Evolutionary conservation across 2,329 filamentous ascomycete genomes (phyloP).

Genomic region (Exophiala lecanii-corni): DNA sequence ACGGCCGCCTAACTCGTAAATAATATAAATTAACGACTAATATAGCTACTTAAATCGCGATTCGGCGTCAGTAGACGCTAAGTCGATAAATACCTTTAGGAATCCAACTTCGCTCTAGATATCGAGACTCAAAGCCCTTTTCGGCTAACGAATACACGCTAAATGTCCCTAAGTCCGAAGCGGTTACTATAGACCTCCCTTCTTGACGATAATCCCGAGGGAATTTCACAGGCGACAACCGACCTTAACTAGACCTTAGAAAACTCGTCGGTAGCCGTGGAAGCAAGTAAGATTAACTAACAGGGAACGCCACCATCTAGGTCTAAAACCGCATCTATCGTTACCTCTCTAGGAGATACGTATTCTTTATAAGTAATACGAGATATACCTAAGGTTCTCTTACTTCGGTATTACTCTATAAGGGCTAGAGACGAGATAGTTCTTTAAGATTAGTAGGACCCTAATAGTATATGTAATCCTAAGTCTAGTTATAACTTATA

Average conservation of each 20-base stretch:
- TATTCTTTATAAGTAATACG: background rate
- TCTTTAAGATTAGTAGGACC: background rate
- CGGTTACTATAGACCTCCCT: slow-evolving; percentile 6
- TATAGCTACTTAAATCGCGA: slow-evolving; percentile 53
- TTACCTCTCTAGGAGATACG: background rate
- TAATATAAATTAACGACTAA: slow-evolving; percentile 63
- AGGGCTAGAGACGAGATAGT: slow-evolving; percentile 1
- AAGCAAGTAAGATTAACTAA: background rate
- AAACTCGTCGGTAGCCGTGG: background rate
- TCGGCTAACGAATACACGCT: background rate
- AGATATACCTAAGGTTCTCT: background rate
- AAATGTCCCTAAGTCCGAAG: slow-evolving; percentile 6
- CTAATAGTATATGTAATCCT: background rate
- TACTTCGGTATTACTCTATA: slow-evolving; percentile 1
- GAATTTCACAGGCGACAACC: background rate
- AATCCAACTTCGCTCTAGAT: slow-evolving; percentile 5
- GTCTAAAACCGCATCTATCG: background rate
- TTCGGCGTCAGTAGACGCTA: slow-evolving; percentile 53
- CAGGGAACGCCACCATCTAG: background rate
- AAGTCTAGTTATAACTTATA: background rate
- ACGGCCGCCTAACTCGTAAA: slow-evolving; percentile 62
- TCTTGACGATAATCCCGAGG: slow-evolving; percentile 11
- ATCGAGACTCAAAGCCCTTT: slow-evolving; percentile 1
- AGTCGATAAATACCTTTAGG: slow-evolving; percentile 38
- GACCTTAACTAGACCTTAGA: background rate